Conservation (phyloP, 345 rosid species). For the Pistacia integerrima region DNA sequence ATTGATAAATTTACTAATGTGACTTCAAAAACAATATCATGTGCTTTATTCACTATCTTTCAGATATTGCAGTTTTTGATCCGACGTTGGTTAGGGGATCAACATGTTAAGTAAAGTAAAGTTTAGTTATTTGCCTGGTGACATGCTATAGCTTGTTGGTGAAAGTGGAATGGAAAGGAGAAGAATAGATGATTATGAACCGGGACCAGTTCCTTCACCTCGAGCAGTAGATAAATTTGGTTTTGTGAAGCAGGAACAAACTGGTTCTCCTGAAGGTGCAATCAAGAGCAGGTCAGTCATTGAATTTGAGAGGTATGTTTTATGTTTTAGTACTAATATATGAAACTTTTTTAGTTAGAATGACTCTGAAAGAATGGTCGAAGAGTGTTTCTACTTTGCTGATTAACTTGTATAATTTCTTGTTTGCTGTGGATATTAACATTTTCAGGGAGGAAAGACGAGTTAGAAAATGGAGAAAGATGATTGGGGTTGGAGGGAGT, state of each 20-base stretch:
- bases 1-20: not conserved
- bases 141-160: slow-evolving; percentile 26
- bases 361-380: not conserved
- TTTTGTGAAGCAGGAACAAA: slow-evolving; percentile 65
- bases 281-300: slow-evolving; percentile 49
- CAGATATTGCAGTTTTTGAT: slow-evolving; percentile 23
- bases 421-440: slow-evolving; percentile 11
- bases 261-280: slow-evolving; percentile 50
- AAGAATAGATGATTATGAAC: slow-evolving; percentile 61
- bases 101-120: slow-evolving; percentile 32
- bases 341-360: not conserved
- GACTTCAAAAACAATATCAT: not conserved
- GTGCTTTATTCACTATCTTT: slow-evolving; percentile 11
- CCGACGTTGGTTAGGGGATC: slow-evolving; percentile 14
- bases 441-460: slow-evolving; percentile 78
- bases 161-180: slow-evolving; percentile 65
- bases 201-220: slow-evolving; percentile 63
- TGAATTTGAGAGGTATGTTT: slow-evolving; percentile 56
- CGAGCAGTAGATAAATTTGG: slow-evolving; percentile 75
- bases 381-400: slow-evolving; percentile 12
- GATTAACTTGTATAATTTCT: slow-evolving; percentile 13
- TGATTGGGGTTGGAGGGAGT: slow-evolving; percentile 96
- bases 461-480: slow-evolving; percentile 94
- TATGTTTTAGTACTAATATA: not conserved
- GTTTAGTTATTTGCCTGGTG: slow-evolving; percentile 14